These are phyloP conservation scores for Paramyrothecium sp. DNA, from an alignment of 2,329 filamentous ascomycete genomes.

Conservation along the genomic window DNA sequence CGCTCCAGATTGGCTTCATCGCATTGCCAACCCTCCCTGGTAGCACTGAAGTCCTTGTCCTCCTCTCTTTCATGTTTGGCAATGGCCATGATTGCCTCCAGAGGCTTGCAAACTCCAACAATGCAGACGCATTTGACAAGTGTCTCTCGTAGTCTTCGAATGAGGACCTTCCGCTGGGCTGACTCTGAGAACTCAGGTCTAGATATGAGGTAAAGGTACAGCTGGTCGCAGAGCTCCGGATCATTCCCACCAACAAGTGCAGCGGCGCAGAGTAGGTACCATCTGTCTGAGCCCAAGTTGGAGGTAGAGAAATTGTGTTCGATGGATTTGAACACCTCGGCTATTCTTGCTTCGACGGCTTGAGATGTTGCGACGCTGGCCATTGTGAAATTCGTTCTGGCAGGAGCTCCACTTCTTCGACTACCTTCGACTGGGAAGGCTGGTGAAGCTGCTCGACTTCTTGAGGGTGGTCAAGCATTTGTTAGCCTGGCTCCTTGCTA, in stretches of 20 bases:
- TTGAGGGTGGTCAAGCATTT: too few species aligned
- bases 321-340: slow-evolving; percentile 5
- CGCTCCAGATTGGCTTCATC: slow-evolving; percentile 53
- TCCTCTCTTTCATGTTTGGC: slow-evolving; percentile 46
- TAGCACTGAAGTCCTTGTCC: slow-evolving; percentile 55
- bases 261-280: slow-evolving; percentile 10
- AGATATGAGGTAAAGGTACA: slow-evolving; percentile 55
- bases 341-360: too few species aligned
- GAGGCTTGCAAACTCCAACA: slow-evolving; percentile 61
- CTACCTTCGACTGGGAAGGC: too few species aligned
- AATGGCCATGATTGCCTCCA: slow-evolving; percentile 60
- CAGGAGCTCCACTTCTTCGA: too few species aligned
- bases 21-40: slow-evolving; percentile 57
- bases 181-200: slow-evolving; percentile 43
- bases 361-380: too few species aligned
- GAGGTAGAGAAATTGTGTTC: slow-evolving; percentile 8
- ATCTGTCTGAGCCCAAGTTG: slow-evolving; percentile 5
- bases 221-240: slow-evolving; percentile 46
- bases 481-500: too few species aligned
- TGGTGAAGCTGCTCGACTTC: too few species aligned
- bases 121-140: slow-evolving; percentile 58
- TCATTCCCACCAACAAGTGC: slow-evolving; percentile 1
- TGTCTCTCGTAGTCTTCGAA: slow-evolving; percentile 54
- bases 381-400: too few species aligned
- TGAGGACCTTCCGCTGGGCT: slow-evolving; percentile 41